Evolutionary conservation across 345 rosid genomes (phyloP).

Genomic region (Carallia pectinifolia): DNA sequence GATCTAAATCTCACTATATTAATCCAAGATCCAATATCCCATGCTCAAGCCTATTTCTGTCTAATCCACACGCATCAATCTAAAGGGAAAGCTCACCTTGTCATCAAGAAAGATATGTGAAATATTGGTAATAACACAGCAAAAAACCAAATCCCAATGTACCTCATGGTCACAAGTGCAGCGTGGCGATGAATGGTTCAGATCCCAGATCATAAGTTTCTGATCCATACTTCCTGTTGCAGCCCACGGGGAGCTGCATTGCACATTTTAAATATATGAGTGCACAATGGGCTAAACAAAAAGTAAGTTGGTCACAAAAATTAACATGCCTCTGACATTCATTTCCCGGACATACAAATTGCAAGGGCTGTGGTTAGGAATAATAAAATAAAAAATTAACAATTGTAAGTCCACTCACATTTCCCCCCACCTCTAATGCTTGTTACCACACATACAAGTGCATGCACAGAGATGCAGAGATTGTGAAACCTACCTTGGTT

Average conservation of each 20-base stretch:
- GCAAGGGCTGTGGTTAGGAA: too few relatives aligned
- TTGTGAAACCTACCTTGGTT: constrained; percentile 47
- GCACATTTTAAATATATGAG: not conserved
- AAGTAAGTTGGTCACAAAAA: not conserved
- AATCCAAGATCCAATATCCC: too few relatives aligned
- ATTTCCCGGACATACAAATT: too few relatives aligned
- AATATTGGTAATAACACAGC: too few relatives aligned
- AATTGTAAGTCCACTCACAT: too few relatives aligned
- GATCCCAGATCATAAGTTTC: constrained; percentile 83
- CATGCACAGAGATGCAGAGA: not conserved
- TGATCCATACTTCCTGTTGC: constrained; percentile 88
- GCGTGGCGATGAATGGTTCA: constrained; percentile 67
- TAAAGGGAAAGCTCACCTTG: too few relatives aligned
- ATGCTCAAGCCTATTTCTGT: too few relatives aligned
- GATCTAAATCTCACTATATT: too few relatives aligned
- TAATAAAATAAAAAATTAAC: too few relatives aligned
- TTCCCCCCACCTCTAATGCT: not conserved
- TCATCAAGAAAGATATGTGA: too few relatives aligned
- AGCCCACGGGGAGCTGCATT: constrained; percentile 60
- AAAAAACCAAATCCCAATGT: not conserved
- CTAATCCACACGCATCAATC: too few relatives aligned
- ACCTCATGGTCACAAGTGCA: constrained; percentile 77
- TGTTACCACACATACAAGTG: not conserved
- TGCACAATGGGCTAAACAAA: not conserved
- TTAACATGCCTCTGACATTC: not conserved